A percentile compares a stretch with the other conserved stretches of the same genome.
These are phyloP conservation scores for Solanum tarijense DNA, from an alignment of 257 asterid species.

Conservation along the genomic window DNA sequence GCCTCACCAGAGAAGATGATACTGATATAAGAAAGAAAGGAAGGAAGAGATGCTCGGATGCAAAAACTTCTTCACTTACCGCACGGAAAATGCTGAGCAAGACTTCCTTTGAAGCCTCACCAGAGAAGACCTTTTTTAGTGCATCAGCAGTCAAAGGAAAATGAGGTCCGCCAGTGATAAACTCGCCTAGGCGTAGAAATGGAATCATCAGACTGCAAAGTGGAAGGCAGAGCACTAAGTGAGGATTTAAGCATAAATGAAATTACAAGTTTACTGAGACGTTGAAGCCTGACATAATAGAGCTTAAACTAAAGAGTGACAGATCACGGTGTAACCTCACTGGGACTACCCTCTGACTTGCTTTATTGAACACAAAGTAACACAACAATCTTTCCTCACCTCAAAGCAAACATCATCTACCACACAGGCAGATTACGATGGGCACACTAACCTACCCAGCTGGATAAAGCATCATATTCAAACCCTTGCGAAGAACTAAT, in stretches of 20 bases:
- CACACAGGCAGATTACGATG: neutral
- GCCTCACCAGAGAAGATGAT: neutral
- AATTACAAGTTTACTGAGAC: neutral
- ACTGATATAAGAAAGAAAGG: neutral
- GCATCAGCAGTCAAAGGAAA: slow-evolving; percentile 88
- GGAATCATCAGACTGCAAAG: slow-evolving; percentile 69
- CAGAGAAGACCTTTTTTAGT: slow-evolving; percentile 82
- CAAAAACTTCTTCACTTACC: slow-evolving; percentile 28
- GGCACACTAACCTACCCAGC: neutral
- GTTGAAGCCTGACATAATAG: neutral
- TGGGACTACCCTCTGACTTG: neutral
- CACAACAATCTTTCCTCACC: neutral
- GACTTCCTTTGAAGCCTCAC: slow-evolving; percentile 75
- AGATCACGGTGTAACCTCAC: neutral
- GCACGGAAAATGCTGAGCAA: slow-evolving; percentile 72
- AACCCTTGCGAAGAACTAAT: neutral
- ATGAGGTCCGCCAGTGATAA: slow-evolving; percentile 77
- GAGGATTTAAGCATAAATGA: neutral
- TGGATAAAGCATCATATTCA: neutral
- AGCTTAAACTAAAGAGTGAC: neutral
- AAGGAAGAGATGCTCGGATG: neutral
- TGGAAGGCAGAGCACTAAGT: neutral
- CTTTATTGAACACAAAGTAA: neutral
- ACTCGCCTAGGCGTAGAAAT: slow-evolving; percentile 84
- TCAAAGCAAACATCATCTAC: neutral